Conservation (phyloP, 176 grass and related monocot genomes). For the Pharus latifolius region DNA sequence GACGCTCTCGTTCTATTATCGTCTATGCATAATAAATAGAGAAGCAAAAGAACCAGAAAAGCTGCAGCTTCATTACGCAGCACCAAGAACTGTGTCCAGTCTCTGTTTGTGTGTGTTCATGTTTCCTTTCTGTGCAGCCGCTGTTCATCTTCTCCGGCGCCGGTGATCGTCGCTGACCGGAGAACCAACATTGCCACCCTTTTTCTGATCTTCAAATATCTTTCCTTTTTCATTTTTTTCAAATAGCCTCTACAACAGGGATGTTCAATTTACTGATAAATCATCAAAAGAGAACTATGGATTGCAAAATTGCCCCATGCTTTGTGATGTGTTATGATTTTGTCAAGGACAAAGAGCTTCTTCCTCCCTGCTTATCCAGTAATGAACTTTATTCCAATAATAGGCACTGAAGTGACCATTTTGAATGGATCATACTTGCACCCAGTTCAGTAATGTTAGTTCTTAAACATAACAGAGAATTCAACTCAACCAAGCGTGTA, state of each 20-base stretch:
- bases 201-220: neutral
- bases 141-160: no score
- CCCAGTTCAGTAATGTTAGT: neutral
- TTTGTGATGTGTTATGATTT: neutral
- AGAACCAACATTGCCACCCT: no score
- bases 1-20: no score
- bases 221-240: neutral
- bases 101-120: no score
- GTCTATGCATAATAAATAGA: no score
- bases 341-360: neutral
- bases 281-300: neutral
- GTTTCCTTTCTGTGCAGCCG: no score
- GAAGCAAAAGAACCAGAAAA: no score
- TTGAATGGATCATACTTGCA: neutral
- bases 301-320: neutral
- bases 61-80: no score
- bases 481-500: neutral
- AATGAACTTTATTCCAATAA: neutral
- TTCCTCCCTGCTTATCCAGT: neutral
- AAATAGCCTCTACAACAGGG: neutral
- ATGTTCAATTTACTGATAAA: neutral
- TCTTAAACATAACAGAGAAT: neutral
- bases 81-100: no score
- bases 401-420: neutral
- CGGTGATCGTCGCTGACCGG: no score